Percentiles rank a stretch among this genome's conserved stretches.
Evolutionary conservation across 495 filamentous ascomycete genomes (phyloP).

Genomic region (Peziza echinospora): DNA sequence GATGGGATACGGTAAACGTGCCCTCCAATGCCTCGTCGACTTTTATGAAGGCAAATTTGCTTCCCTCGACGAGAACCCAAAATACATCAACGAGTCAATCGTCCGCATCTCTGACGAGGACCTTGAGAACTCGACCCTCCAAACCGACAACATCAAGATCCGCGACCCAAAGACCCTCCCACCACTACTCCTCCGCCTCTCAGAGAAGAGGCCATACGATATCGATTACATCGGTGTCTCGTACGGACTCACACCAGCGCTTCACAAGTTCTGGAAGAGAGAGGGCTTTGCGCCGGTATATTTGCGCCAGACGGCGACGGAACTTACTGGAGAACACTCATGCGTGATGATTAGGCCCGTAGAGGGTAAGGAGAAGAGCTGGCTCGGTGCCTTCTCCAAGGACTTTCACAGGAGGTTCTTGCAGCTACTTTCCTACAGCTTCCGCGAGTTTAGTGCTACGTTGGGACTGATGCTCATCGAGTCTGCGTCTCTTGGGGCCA

Average conservation of each 20-base stretch:
- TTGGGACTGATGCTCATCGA: constrained; percentile 76
- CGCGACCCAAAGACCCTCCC: constrained; percentile 82
- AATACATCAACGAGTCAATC: constrained; percentile 36
- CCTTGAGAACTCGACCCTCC: constrained; percentile 51
- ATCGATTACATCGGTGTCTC: constrained; percentile 91
- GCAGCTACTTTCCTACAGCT: constrained; percentile 71
- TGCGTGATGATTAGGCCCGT: constrained; percentile 87
- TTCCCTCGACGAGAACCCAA: constrained; percentile 43
- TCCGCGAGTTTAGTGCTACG: constrained; percentile 62
- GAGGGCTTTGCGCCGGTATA: constrained; percentile 77
- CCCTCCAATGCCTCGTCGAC: constrained; percentile 62
- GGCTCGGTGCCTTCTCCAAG: constrained; percentile 71
- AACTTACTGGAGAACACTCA: constrained; percentile 90
- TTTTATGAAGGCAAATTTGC: constrained; percentile 94
- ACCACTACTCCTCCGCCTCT: constrained; percentile 72
- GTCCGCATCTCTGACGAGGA: constrained; percentile 68
- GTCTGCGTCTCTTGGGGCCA: constrained; percentile 54
- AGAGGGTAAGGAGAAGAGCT: constrained; percentile 43
- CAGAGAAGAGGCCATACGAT: constrained; percentile 54
- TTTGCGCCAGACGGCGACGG: constrained; percentile 83
- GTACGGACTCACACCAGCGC: constrained; percentile 67
- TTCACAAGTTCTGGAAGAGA: constrained; percentile 92
- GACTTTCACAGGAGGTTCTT: constrained; percentile 90
- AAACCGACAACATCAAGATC: constrained; percentile 72
- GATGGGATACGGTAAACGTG: constrained; percentile 88